Evolutionary conservation across 176 grass and related monocot species (phyloP).

Genomic region (Canna indica): DNA sequence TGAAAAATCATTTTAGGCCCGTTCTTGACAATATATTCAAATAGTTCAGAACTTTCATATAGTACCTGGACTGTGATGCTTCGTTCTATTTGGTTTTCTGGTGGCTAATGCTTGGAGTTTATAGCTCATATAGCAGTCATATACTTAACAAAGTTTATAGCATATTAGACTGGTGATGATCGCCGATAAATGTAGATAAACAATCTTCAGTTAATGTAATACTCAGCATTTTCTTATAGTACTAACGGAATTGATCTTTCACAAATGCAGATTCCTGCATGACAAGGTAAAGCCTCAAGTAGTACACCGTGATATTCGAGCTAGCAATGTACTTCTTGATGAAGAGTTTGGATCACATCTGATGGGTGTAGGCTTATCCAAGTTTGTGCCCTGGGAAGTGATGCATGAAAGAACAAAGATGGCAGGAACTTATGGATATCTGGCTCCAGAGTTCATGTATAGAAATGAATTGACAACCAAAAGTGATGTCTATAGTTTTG

Average conservation of each 20-base stretch:
- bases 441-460: slow-evolving; percentile 91
- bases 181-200: background rate
- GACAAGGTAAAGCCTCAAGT: slow-evolving; percentile 99
- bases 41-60: background rate
- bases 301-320: slow-evolving; percentile 92
- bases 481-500: slow-evolving; percentile 94
- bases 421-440: slow-evolving; percentile 82
- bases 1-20: background rate
- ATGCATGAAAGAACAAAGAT: slow-evolving; percentile 95
- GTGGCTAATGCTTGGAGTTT: background rate
- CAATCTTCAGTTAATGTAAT: background rate
- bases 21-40: background rate
- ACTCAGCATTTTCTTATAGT: background rate
- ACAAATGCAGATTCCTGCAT: slow-evolving; percentile 61
- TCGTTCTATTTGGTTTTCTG: background rate
- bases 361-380: slow-evolving; percentile 87
- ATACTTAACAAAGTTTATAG: no score
- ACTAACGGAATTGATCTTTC: background rate
- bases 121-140: no score
- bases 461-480: slow-evolving; percentile 95
- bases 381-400: slow-evolving; percentile 95
- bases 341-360: slow-evolving; percentile 95
- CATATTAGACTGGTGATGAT: background rate
- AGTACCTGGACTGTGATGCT: background rate
- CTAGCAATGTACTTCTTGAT: slow-evolving; percentile 80